Conservation (phyloP, 2,329 filamentous ascomycete species). For the Colletotrichum chrysophilum region DNA sequence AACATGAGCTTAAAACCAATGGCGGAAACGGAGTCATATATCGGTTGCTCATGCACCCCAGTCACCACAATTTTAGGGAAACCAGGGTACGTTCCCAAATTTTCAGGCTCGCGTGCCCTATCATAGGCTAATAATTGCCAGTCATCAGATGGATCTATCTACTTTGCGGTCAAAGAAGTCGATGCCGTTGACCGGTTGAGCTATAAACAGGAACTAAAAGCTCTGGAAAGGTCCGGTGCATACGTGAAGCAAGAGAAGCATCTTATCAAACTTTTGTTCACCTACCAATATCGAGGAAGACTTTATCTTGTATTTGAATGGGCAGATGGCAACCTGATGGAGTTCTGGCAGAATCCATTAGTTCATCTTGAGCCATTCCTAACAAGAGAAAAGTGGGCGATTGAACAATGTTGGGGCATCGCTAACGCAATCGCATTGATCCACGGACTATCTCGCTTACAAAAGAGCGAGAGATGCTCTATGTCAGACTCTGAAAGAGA, state of each 20-base stretch:
- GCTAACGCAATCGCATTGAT: background rate
- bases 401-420: constrained; percentile 1
- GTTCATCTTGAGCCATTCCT: background rate
- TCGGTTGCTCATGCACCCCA: background rate
- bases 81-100: background rate
- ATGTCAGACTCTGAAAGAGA: background rate
- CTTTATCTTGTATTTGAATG: constrained; percentile 22
- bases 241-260: background rate
- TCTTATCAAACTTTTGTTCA: constrained; percentile 19
- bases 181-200: background rate
- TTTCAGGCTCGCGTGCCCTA: background rate
- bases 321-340: constrained; percentile 21
- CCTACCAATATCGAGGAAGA: background rate
- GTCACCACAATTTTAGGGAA: background rate
- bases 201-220: background rate
- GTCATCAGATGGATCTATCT: background rate
- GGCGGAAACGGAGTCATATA: background rate
- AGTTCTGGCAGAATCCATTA: background rate
- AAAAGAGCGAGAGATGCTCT: background rate
- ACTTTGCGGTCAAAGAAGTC: constrained; percentile 11
- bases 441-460: background rate
- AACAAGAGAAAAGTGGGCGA: background rate
- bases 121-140: background rate
- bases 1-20: background rate
- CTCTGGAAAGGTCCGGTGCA: background rate